These are phyloP conservation scores for Myriosclerotinia scirpicola DNA, from an alignment of 2,329 filamentous ascomycete species.

Conservation along the genomic window DNA sequence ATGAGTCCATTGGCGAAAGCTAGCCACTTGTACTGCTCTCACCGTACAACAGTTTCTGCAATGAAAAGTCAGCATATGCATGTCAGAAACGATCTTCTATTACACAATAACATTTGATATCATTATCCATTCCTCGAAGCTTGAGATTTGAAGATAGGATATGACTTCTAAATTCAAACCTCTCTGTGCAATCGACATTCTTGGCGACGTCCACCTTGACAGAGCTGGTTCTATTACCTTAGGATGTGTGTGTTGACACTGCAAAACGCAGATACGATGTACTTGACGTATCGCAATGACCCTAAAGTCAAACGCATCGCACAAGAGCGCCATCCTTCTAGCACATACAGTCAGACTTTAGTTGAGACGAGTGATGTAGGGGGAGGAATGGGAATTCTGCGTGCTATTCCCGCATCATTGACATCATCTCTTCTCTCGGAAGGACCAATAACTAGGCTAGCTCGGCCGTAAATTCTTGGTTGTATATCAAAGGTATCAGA, in stretches of 20 bases:
- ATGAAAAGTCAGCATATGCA: background rate
- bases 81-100: background rate
- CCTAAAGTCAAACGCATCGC: background rate
- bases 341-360: background rate
- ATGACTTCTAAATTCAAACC: background rate
- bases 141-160: background rate
- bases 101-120: background rate
- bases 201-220: background rate
- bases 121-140: background rate
- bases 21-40: background rate
- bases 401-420: background rate
- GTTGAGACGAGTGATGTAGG: background rate
- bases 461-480: background rate
- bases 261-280: background rate
- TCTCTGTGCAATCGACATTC: background rate
- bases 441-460: background rate
- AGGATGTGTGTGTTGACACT: background rate
- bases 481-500: background rate
- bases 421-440: background rate
- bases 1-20: background rate
- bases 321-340: background rate
- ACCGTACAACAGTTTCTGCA: background rate
- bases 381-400: background rate
- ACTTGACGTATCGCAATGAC: background rate
- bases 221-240: background rate